These are phyloP conservation scores for Trichocladium uniseriatum DNA, from an alignment of 495 filamentous ascomycete genomes.

Conservation along the genomic window DNA sequence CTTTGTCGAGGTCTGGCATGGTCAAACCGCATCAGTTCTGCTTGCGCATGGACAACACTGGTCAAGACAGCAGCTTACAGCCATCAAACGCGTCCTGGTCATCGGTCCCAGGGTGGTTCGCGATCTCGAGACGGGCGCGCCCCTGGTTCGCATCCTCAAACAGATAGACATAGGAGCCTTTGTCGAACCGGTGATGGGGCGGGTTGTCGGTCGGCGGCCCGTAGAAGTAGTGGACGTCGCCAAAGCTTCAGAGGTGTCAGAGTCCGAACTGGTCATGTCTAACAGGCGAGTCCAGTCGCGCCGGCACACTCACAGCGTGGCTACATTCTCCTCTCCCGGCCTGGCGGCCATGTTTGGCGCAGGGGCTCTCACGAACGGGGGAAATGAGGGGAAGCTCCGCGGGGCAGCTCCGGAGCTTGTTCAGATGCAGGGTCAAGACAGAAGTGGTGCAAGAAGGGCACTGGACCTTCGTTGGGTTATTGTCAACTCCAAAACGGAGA, in stretches of 20 bases:
- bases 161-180: conserved; percentile 79
- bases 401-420: background rate
- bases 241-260: conserved; percentile 51
- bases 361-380: background rate
- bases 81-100: conserved; percentile 86
- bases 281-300: background rate
- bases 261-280: background rate
- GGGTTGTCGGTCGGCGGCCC: conserved; percentile 58
- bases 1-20: conserved; percentile 49
- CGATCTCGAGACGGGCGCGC: conserved; percentile 69
- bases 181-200: conserved; percentile 78
- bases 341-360: conserved; percentile 57
- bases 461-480: no score
- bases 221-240: conserved; percentile 86
- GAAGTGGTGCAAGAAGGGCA: background rate
- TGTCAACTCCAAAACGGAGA: background rate
- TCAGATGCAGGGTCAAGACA: background rate
- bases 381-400: background rate
- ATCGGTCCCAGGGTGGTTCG: conserved; percentile 76
- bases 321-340: conserved; percentile 66
- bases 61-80: conserved; percentile 41
- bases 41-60: background rate
- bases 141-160: conserved; percentile 63
- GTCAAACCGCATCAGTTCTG: background rate
- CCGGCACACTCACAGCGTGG: conserved; percentile 59